These are phyloP conservation scores for Warburgia ugandensis DNA, from an alignment of 164 flowering plant genomes.

Conservation along the genomic window DNA sequence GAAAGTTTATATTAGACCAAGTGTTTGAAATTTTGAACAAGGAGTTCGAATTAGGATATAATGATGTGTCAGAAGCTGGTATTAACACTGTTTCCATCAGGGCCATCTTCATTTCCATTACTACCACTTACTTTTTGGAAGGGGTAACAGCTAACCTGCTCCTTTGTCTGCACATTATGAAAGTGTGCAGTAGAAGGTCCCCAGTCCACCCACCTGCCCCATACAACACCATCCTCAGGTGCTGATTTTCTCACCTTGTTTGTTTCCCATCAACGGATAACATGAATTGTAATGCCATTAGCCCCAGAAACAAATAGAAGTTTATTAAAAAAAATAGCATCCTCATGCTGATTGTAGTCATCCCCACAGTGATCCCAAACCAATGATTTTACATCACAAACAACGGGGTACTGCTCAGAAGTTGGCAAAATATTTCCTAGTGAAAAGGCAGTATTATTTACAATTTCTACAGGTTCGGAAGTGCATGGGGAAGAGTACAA, in stretches of 20 bases:
- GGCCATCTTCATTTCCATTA: conserved; percentile 15
- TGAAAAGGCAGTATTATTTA: conserved; percentile 19
- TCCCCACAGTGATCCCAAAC: conserved; percentile 88
- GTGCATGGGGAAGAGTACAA: conserved; percentile 25
- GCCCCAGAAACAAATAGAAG: conserved; percentile 73
- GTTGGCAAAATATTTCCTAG: conserved; percentile 15
- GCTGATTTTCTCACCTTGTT: conserved; percentile 11
- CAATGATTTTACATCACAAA: conserved; percentile 70
- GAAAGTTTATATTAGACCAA: conserved; percentile 4
- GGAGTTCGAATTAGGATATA: too few species aligned
- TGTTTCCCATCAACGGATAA: conserved; percentile 36
- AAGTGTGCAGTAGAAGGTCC: conserved; percentile 39
- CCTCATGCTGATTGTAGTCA: conserved; percentile 43
- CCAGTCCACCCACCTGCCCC: conserved; percentile 92
- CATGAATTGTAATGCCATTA: conserved; percentile 75
- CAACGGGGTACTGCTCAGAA: conserved; percentile 26
- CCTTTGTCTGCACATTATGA: conserved; percentile 15
- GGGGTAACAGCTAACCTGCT: conserved; percentile 8
- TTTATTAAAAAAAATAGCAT: conserved; percentile 46
- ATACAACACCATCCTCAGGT: conserved; percentile 18
- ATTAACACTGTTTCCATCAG: conserved; percentile 14
- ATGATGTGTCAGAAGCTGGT: conserved; percentile 11
- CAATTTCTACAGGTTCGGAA: conserved; percentile 27
- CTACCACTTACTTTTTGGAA: conserved; percentile 8
- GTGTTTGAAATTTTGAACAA: background rate